These are phyloP conservation scores for Starmerella etchellsii DNA, from an alignment of 805 yeast species.

Conservation along the genomic window DNA sequence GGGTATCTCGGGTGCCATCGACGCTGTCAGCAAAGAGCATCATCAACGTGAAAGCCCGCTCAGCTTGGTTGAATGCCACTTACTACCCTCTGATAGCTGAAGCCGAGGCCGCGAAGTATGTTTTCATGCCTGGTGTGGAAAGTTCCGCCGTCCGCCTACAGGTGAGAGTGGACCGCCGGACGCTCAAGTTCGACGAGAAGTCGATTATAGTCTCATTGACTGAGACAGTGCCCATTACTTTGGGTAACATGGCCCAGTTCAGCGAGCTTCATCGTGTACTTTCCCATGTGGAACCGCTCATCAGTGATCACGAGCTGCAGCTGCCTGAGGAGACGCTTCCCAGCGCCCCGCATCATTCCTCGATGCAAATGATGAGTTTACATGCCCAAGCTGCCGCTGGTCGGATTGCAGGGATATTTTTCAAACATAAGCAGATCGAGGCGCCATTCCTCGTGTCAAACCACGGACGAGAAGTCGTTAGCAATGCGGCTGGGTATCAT, in stretches of 20 bases:
- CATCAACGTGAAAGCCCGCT: slow-evolving; percentile 3
- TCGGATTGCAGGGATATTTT: slow-evolving; percentile 9
- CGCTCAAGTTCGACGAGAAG: background rate
- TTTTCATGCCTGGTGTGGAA: background rate
- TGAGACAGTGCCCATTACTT: slow-evolving; percentile 2
- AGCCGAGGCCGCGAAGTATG: background rate
- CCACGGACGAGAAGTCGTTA: slow-evolving; percentile 7
- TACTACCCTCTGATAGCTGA: slow-evolving; percentile 1
- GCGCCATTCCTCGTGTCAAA: slow-evolving; percentile 7
- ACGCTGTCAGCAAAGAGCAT: slow-evolving; percentile 1
- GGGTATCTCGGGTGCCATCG: background rate
- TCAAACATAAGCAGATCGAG: background rate
- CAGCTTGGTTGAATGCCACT: background rate
- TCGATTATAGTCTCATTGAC: background rate
- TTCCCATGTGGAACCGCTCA: slow-evolving; percentile 2
- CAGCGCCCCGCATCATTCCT: no score
- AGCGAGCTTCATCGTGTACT: slow-evolving; percentile 1
- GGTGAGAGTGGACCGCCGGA: background rate
- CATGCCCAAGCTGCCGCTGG: slow-evolving; percentile 14
- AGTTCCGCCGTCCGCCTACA: slow-evolving; percentile 8
- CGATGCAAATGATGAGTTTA: background rate
- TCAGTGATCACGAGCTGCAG: slow-evolving; percentile 15
- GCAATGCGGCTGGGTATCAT: slow-evolving; percentile 10
- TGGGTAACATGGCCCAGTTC: background rate
- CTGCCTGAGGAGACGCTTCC: background rate